phyloP scores from a whole-genome alignment of 495 filamentous ascomycete genomes.

The Penicillium canescens region DNA sequence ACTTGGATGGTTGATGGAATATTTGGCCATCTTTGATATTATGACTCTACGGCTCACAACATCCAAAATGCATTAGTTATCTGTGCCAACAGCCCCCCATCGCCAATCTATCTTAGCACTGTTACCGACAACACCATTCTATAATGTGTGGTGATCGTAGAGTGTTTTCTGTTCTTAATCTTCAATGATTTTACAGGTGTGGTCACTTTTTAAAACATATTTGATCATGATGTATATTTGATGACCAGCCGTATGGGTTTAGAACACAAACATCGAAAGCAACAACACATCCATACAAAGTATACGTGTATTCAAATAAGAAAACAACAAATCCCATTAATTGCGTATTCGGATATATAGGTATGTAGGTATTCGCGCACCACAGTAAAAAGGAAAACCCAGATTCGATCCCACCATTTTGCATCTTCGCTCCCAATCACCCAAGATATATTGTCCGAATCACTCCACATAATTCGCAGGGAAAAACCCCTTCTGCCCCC shows the following conservation, averaged over 20 bases:
- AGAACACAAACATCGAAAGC: neutral
- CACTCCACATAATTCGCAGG: conserved; percentile 81
- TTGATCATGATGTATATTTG: too few species aligned
- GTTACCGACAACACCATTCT: too few species aligned
- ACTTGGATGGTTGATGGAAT: conserved; percentile 21
- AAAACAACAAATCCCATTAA: neutral
- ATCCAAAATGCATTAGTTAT: too few species aligned
- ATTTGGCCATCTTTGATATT: neutral
- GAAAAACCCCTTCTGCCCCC: conserved; percentile 74
- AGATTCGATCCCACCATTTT: neutral
- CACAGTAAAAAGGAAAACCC: neutral
- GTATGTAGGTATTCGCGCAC: neutral
- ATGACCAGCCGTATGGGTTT: too few species aligned
- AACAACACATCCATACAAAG: neutral
- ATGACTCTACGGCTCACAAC: neutral
- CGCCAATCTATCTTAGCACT: too few species aligned
- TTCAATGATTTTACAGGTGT: too few species aligned
- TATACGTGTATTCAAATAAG: too few species aligned
- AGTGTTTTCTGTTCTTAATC: too few species aligned
- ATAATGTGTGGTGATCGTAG: too few species aligned
- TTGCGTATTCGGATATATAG: neutral
- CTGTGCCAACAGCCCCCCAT: too few species aligned
- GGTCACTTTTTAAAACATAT: too few species aligned
- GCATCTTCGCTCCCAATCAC: neutral
- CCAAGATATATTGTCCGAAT: neutral